A percentile compares a stretch with the other conserved stretches of the same genome.
phyloP scores from a whole-genome alignment of 371 early-diverging fungal species.

The Mortierella sp. region DNA sequence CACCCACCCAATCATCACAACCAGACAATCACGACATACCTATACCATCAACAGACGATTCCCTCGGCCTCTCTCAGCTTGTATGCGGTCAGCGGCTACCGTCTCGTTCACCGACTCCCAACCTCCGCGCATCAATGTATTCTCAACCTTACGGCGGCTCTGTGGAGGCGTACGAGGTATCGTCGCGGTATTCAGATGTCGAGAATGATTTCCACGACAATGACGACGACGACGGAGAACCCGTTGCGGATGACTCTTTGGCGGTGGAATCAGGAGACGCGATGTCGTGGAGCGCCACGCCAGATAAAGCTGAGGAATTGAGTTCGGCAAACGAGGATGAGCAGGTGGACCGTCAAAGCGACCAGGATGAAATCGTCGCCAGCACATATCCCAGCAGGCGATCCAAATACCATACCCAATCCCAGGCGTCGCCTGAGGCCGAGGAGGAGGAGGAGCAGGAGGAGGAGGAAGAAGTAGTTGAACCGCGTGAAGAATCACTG shows the following conservation, averaged over 20 bases:
- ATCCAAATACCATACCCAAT: not conserved
- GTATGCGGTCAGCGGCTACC: not conserved
- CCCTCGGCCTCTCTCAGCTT: not conserved
- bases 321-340: not conserved
- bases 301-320: not conserved
- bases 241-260: not conserved
- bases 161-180: not conserved
- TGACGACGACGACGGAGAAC: not conserved
- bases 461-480: not conserved
- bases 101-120: not conserved
- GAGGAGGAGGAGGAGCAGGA: not conserved
- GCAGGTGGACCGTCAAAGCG: not conserved
- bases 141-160: not conserved
- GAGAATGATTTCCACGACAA: not conserved
- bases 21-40: not conserved
- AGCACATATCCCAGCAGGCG: not conserved
- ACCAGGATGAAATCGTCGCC: not conserved
- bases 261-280: not conserved
- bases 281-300: not conserved
- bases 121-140: not conserved
- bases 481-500: not conserved
- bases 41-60: not conserved
- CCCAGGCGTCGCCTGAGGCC: not conserved
- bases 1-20: not conserved
- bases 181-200: not conserved